Evolutionary conservation across 192 early-diverging fungal genomes (phyloP).

Genomic region (Backusella tuberculispora): DNA sequence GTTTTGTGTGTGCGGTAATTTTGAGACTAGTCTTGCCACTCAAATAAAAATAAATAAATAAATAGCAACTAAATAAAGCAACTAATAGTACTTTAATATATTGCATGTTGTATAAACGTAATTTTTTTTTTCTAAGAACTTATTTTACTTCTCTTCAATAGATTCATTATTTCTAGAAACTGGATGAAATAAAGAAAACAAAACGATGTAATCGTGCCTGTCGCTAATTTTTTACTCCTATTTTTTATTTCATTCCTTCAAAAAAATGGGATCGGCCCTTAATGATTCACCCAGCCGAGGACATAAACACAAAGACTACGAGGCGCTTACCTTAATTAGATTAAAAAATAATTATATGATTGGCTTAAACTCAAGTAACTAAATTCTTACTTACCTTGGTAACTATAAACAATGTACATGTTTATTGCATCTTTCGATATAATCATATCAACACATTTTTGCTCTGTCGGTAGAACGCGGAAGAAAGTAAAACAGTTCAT

Average conservation of each 20-base stretch:
- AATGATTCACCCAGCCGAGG: not conserved
- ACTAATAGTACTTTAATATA: not conserved
- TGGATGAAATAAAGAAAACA: not conserved
- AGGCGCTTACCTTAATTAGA: not conserved
- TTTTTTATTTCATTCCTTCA: not conserved
- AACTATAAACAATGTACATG: not conserved
- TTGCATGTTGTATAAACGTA: not conserved
- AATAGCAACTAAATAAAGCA: not conserved
- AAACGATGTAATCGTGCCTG: not conserved
- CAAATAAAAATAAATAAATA: not conserved
- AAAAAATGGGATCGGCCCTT: not conserved
- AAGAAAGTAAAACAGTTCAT: not conserved
- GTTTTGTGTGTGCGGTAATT: not conserved
- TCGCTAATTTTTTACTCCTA: not conserved
- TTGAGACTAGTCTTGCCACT: not conserved
- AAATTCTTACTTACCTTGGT: not conserved
- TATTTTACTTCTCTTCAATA: not conserved
- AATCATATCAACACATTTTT: not conserved
- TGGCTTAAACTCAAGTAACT: not conserved
- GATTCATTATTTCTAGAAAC: too few species aligned
- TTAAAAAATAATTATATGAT: not conserved
- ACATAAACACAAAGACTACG: not conserved
- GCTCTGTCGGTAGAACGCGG: not conserved
- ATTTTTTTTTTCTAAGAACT: not conserved
- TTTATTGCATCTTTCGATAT: not conserved